Base-by-base conservation (phyloP, 768 basidiomycete species). In the Trichaptum fuscoviolaceum region DNA sequence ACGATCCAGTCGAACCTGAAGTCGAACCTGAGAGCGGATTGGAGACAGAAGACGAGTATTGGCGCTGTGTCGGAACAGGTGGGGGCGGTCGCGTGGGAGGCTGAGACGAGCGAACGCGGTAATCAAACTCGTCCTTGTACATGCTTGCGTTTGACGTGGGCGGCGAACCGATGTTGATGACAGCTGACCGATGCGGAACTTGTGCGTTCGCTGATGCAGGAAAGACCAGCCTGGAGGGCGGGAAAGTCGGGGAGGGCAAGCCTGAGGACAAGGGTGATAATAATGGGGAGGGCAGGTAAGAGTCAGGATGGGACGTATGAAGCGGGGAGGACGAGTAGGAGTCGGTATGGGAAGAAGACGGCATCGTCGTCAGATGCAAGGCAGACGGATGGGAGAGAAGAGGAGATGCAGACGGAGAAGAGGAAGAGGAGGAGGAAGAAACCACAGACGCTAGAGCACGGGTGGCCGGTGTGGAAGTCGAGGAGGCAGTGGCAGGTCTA, bases 351-450 rank as follows among this genome's bases (percentile, higher is more conserved):
- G n/a, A 58, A n/a, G 2, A 9, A 58, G 3, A 7, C 57, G 57
- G 57, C 20, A 58, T n/a, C n/a, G 57, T n/a, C 57, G 20, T 12
- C 30, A 23, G 59, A 61, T 25, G 25, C 24, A 17, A 25, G 59
- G 23, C 23, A 34, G 23, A 17, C 5, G 30, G 59, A 25, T 15
- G 23, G 3, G 25, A 17, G 59, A 23, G 2, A 61, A 17, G 59
- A 12, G 25, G 15, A 61, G 63, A 34, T 63, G 62, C 20, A 7
- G 63, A 36, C 2, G 63, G 63, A 57, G 58, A 30, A 27, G 27
- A 60, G 58, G 30, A 35, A 35, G 25, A 58, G 30, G 58, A 60
- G 58, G 65, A 59, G 34, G 6, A 24, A 60, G 24, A 59, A n/a
- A 63, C 59, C 23, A 23, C 59, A 61, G 59, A 52, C 15, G 42